Conservation (phyloP, 225 moss, liverwort and hornwort species). For the Pseudoscleropodium purum region DNA sequence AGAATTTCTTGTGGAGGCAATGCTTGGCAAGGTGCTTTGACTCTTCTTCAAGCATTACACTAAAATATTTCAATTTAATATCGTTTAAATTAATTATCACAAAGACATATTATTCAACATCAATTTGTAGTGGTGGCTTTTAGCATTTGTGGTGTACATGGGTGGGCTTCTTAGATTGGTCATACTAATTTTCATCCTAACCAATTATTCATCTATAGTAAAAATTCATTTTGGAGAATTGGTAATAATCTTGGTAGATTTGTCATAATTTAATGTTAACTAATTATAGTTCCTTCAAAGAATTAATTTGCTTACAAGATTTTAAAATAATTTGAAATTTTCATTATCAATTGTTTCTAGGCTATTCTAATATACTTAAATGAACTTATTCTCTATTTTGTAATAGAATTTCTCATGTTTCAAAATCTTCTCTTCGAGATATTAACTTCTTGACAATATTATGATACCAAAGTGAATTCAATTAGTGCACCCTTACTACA, state of each 20-base stretch:
- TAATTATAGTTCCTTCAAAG: neutral
- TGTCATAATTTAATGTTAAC: too few relatives aligned
- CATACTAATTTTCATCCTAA: neutral
- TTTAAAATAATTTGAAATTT: neutral
- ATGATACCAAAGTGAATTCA: neutral
- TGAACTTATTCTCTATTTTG: neutral
- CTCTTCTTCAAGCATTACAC: neutral
- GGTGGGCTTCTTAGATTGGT: neutral
- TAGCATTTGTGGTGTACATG: neutral
- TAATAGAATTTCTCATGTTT: neutral
- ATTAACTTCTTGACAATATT: neutral
- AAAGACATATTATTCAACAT: neutral
- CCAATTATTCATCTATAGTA: neutral
- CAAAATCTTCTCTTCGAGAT: neutral
- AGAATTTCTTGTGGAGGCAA: fast-evolving
- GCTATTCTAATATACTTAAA: neutral
- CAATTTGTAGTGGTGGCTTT: neutral
- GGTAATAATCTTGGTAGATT: too few relatives aligned
- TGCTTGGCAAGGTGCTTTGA: neutral
- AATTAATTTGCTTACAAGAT: too few relatives aligned
- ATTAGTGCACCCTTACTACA: neutral
- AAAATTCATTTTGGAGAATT: too few relatives aligned
- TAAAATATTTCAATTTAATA: neutral
- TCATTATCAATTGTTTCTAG: neutral
- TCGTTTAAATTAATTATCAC: neutral